phyloP scores from a whole-genome alignment of 2,329 filamentous ascomycete species.

The Didymella segeticola region DNA sequence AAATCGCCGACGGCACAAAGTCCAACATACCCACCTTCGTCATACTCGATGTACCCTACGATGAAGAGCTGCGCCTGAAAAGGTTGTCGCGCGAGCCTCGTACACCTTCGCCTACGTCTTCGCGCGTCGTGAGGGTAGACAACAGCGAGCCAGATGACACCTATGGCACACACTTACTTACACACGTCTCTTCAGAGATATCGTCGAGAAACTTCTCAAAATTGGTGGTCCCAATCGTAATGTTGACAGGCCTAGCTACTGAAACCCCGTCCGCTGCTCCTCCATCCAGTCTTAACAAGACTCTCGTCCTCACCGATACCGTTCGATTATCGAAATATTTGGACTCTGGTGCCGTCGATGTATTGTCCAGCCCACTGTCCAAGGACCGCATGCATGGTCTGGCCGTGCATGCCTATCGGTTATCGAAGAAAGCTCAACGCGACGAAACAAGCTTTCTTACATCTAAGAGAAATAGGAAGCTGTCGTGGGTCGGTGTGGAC shows the following conservation, averaged over 20 bases:
- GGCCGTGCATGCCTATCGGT: conserved; percentile 82
- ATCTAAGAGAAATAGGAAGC: conserved; percentile 76
- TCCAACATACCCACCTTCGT: conserved; percentile 49
- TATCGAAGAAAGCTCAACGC: conserved; percentile 75
- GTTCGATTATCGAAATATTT: conserved; percentile 73
- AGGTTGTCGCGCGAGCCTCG: conserved; percentile 51
- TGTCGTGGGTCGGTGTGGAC: conserved; percentile 89
- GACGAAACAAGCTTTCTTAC: conserved; percentile 76
- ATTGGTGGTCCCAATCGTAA: conserved; percentile 50
- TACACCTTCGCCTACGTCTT: conserved; percentile 49
- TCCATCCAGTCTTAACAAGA: conserved; percentile 43
- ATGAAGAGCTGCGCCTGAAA: conserved; percentile 51
- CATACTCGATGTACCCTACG: conserved; percentile 53
- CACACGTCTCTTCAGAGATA: conserved; percentile 51
- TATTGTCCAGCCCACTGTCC: conserved; percentile 80
- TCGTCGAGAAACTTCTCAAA: conserved; percentile 50
- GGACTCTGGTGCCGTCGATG: conserved; percentile 85
- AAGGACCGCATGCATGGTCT: conserved; percentile 76
- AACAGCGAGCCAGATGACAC: conserved; percentile 49
- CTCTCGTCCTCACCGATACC: conserved; percentile 55
- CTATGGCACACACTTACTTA: conserved; percentile 52
- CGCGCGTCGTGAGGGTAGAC: conserved; percentile 40
- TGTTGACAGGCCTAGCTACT: conserved; percentile 48
- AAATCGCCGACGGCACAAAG: conserved; percentile 43
- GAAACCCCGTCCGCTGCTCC: conserved; percentile 41